Percentiles rank a stretch among this genome's conserved stretches.
Evolutionary conservation across 2,329 filamentous ascomycete genomes (phyloP).

Genomic region (Knufia fluminis): DNA sequence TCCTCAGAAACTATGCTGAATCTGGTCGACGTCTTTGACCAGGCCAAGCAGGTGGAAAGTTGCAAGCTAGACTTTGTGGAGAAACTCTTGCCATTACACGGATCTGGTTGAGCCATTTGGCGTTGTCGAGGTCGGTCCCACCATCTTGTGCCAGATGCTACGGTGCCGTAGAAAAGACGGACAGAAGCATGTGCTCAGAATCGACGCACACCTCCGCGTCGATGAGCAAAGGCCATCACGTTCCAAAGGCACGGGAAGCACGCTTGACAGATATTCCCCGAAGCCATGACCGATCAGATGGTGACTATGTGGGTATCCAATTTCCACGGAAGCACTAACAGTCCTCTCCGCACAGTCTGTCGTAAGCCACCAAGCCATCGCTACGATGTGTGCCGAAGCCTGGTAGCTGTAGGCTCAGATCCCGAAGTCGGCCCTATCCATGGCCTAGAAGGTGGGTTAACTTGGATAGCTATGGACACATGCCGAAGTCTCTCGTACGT

Average conservation of each 20-base stretch:
- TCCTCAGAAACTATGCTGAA: background rate
- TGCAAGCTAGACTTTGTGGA: background rate
- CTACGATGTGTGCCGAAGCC: background rate
- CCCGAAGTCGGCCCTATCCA: background rate
- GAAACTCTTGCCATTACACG: background rate
- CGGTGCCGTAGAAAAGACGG: too few relatives aligned
- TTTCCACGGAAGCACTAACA: conserved; percentile 22
- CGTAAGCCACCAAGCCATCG: background rate
- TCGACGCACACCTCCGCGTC: background rate
- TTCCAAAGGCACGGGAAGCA: background rate
- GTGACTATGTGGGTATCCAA: conserved; percentile 17
- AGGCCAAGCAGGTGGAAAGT: background rate
- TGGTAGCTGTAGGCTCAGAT: background rate
- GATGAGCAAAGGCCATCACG: background rate
- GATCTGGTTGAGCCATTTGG: background rate
- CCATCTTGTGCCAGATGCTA: background rate
- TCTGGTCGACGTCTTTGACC: background rate
- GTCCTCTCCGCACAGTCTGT: conserved; percentile 1
- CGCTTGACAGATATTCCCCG: conserved; percentile 13
- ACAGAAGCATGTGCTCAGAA: conserved; percentile 6
- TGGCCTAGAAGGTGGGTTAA: too few relatives aligned
- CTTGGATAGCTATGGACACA: too few relatives aligned
- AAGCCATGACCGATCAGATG: conserved; percentile 16
- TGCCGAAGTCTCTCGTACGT: too few relatives aligned
- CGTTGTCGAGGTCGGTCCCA: background rate